phyloP scores from a whole-genome alignment of 2,329 filamentous ascomycete species.

The Stagonosporopsis vannaccii region DNA sequence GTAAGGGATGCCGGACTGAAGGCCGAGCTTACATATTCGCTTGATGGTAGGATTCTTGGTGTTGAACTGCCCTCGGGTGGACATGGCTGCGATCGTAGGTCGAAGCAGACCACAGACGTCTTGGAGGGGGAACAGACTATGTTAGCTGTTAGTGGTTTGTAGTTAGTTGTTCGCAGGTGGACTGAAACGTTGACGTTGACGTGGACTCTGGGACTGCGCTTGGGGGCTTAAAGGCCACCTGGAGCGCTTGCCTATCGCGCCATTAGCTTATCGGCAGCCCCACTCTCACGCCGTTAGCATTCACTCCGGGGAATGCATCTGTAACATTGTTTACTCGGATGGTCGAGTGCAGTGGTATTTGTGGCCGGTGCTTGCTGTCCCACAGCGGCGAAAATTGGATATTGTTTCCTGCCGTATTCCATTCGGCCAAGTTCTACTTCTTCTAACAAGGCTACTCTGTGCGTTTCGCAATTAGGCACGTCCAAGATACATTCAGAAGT shows the following conservation, averaged over 20 bases:
- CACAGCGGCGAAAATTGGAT: no score
- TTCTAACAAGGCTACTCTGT: no score
- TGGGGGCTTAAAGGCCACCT: neutral
- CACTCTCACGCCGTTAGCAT: neutral
- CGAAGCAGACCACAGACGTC: neutral
- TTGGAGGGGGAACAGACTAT: neutral
- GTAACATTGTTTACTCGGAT: neutral
- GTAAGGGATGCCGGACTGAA: constrained; percentile 10
- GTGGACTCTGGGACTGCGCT: constrained; percentile 24
- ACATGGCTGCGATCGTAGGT: constrained; percentile 37
- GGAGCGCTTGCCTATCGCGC: neutral
- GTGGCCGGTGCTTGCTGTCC: no score
- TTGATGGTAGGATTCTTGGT: constrained; percentile 84
- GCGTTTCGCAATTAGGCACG: no score
- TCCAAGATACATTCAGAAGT: no score
- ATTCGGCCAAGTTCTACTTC: no score
- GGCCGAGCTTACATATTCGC: constrained; percentile 71
- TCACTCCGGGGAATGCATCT: neutral
- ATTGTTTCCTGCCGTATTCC: no score
- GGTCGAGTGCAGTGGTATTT: no score
- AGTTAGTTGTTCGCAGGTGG: neutral
- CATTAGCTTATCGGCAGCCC: constrained; percentile 11
- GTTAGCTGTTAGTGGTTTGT: neutral
- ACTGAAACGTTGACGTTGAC: constrained; percentile 28
- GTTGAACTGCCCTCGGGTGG: constrained; percentile 62